Conservation (phyloP, 1,139 yeast genomes). For the Yamadazyma triangularis region DNA sequence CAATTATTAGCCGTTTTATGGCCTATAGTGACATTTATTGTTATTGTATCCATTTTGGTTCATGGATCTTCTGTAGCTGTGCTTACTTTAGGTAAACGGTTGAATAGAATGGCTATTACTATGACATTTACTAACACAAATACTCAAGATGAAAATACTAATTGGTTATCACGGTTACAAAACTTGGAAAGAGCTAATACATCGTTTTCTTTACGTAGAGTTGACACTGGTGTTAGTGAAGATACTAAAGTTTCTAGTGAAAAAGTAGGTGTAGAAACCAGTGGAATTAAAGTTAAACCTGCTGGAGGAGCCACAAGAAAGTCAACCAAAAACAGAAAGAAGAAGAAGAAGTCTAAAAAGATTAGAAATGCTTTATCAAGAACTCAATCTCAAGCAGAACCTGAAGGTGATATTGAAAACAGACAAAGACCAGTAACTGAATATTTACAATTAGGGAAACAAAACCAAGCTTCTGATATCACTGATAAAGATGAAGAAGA, state of each 20-base stretch:
- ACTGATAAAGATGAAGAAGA: conserved; percentile 4
- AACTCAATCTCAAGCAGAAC: conserved; percentile 21
- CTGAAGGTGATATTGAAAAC: conserved; percentile 14
- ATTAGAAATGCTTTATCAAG: conserved; percentile 31
- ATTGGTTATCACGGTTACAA: conserved; percentile 88
- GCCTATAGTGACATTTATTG: conserved; percentile 87
- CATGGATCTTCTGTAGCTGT: conserved; percentile 98
- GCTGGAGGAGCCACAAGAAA: conserved; percentile 71
- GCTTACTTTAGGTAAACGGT: conserved; percentile 78
- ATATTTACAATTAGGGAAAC: conserved; percentile 38
- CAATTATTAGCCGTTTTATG: conserved; percentile 73
- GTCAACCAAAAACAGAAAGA: conserved; percentile 35
- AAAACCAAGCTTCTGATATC: neutral
- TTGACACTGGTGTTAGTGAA: conserved; percentile 54
- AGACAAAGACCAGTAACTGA: conserved; percentile 40
- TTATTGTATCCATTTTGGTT: conserved; percentile 81
- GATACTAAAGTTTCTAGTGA: conserved; percentile 12
- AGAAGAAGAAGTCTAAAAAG: conserved; percentile 19
- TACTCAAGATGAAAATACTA: conserved; percentile 56
- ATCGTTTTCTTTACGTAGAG: conserved; percentile 74
- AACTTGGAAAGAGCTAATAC: conserved; percentile 67
- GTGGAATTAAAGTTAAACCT: conserved; percentile 68
- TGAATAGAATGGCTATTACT: conserved; percentile 89
- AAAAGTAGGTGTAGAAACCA: conserved; percentile 50
- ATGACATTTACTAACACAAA: conserved; percentile 77